Base-by-base conservation (phyloP, 495 filamentous ascomycete species). In the Trichoderma gamsii region DNA sequence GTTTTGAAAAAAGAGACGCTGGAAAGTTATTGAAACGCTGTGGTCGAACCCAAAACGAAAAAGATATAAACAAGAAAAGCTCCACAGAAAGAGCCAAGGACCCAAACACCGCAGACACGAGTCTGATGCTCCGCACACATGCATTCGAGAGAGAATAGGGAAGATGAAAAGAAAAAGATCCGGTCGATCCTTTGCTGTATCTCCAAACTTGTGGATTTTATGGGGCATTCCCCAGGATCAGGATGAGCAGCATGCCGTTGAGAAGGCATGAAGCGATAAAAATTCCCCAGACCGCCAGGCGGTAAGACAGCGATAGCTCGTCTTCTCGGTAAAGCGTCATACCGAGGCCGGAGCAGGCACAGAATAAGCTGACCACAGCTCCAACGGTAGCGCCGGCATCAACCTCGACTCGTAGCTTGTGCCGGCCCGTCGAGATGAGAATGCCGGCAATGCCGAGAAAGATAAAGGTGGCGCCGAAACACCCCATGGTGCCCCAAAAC, bases 341-440 rank as follows among this genome's bases (percentile, higher is more conserved):
- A 7, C 82, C 83, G 13, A 87, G 72, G 8, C 79, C 87, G 18
- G 81, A 76, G 44, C 82, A 81, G 12, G 84, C 86, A 71, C 85
- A 82, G 66, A 84, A 76, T 29, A 88, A 71, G 65, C 82, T 83
- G 0, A 80, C 73, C 25, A 84, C 76, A n/a, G 87, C 84, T 12
- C 85, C 87, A 23, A 86, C 73, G 9, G 86, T 79, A 38, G 86
- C 85, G 25, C 86, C 88, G 2, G 80, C 81, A 68, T 89, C 86
- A 5, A 89, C 87, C 70, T 87, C 82, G 56, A 83, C 73, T 1
- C 78, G 75, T 66, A 83, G 76, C 72, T 81, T 83, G 67, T 82
- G 82, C 4, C 80, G 76, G 4, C 86, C 85, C 7, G 87, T 85
- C 4, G 75, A 71, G 64, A 86, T 80, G 5, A 90, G 77, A 8